phyloP scores from a whole-genome alignment of 75 land plant genomes.

The Isoetes taiwanensis region DNA sequence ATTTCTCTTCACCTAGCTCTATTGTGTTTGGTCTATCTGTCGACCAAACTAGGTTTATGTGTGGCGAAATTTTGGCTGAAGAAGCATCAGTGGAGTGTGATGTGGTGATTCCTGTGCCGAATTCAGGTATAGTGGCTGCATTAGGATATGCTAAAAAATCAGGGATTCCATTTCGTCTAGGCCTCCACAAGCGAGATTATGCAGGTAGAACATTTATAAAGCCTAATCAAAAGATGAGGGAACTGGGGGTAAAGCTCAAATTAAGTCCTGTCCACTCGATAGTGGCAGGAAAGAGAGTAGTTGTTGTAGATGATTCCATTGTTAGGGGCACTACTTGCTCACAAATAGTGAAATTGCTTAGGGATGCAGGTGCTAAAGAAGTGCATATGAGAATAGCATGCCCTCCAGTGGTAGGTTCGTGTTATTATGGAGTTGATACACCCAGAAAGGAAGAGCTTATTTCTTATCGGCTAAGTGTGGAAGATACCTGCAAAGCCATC shows the following conservation, averaged over 20 bases:
- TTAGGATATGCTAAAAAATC: conserved; percentile 61
- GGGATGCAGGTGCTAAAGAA: conserved; percentile 82
- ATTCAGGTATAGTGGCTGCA: conserved; percentile 90
- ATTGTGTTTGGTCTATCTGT: conserved; percentile 76
- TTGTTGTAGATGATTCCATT: conserved; percentile 92
- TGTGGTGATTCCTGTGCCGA: conserved; percentile 92
- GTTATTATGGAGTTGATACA: conserved; percentile 96
- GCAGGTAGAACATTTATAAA: conserved; percentile 92
- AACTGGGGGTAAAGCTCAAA: conserved; percentile 84
- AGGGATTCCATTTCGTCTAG: conserved; percentile 74
- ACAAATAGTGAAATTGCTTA: conserved; percentile 67
- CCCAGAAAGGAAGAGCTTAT: conserved; percentile 73
- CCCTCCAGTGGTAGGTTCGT: conserved; percentile 82
- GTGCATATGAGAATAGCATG: conserved; percentile 95
- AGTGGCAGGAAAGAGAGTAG: conserved; percentile 80
- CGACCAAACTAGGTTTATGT: conserved; percentile 42
- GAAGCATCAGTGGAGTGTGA: conserved; percentile 76
- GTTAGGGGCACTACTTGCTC: conserved; percentile 93
- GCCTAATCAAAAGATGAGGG: conserved; percentile 81
- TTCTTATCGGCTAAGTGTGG: no score
- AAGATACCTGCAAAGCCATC: no score
- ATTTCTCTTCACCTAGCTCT: conserved; percentile 85
- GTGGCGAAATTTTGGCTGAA: conserved; percentile 61
- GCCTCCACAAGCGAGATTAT: conserved; percentile 72
- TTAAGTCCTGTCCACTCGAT: conserved; percentile 66